Evolutionary conservation across 306 rosid genomes (phyloP), one percentile per base, ranked within the genome.

Genomic region (Quercus robur): DNA sequence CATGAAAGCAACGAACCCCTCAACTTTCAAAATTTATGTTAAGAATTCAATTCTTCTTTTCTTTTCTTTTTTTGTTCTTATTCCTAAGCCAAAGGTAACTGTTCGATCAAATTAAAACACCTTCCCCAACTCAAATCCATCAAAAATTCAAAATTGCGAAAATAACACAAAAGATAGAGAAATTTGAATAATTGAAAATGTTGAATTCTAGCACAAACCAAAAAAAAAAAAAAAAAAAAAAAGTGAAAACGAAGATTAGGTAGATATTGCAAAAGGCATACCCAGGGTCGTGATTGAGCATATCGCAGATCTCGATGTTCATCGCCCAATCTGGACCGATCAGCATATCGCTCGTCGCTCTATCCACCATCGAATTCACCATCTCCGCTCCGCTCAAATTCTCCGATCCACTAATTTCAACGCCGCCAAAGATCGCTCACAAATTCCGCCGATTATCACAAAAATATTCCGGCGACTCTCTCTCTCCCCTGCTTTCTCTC

Each of bases 261-360:
- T 12, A 41, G 84, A 7, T 41, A 41, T 3, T 41, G 46, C 11
- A 41, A 68, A 55, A 72, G n/a, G 73, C 94, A 28, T 88, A 96
- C 98, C 90, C 94, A 74, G 93, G 97, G 73, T 91, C 97, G 14
- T 90, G 94, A 75, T 91, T 96, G 82, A 94, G 91, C 76, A 90
- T 83, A 82, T 96, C 98, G 81, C 99, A 96, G 92, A 96, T 96
- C 93, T 96, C 99, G 78, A 96, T 79, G 86, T 96, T 96, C 98
- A 89, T 89, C 64, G 98, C 98, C 99, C 99, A 96, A 82, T 96
- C 99, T 81, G 99, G 99, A 74, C 99, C 99, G 74, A 96, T 85
- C 70, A 96, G 96, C 97, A 89, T 82, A 87, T 89, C 96, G 89
- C 90, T 93, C 67, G 98, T 90, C 81, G 98, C 99, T 80, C 98